A percentile compares a stretch with the other conserved stretches of the same genome.
Conservation (phyloP, 257 asterid species). For the Nicotiana undulata region DNA sequence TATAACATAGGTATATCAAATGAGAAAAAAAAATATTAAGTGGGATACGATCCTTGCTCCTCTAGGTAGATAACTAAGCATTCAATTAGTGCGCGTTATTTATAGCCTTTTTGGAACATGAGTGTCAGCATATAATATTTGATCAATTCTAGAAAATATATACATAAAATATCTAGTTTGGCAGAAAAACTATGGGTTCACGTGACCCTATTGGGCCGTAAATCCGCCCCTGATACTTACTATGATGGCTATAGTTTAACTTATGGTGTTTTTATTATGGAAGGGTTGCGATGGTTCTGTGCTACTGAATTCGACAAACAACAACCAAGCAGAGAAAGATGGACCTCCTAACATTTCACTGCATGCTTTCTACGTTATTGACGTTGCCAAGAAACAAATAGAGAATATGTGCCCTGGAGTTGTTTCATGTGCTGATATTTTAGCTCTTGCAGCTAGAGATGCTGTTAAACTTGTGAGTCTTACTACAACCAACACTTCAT, state of each 20-base stretch:
- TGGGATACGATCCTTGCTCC: too few relatives aligned
- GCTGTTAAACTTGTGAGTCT: constrained; percentile 61
- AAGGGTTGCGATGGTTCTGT: constrained; percentile 94
- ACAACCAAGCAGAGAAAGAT: constrained; percentile 59
- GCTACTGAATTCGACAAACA: constrained; percentile 46
- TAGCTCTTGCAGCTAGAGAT: constrained; percentile 82
- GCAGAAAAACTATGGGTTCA: too few relatives aligned
- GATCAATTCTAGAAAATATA: too few relatives aligned
- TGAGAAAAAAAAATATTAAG: too few relatives aligned
- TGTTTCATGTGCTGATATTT: constrained; percentile 84
- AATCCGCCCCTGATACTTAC: too few relatives aligned
- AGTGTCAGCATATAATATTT: too few relatives aligned
- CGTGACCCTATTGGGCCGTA: too few relatives aligned
- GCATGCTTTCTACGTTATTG: constrained; percentile 81
- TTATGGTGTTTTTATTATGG: neutral
- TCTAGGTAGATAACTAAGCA: too few relatives aligned
- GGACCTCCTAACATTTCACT: constrained; percentile 76
- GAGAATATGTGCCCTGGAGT: constrained; percentile 68
- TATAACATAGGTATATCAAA: too few relatives aligned
- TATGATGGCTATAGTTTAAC: neutral
- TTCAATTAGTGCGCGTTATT: too few relatives aligned
- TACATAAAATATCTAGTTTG: too few relatives aligned
- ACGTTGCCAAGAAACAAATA: constrained; percentile 50
- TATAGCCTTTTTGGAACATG: too few relatives aligned
- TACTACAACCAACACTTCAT: neutral